These are phyloP conservation scores for Syncephalastrum racemosum DNA, from an alignment of 371 early-diverging fungal genomes.

Conservation along the genomic window DNA sequence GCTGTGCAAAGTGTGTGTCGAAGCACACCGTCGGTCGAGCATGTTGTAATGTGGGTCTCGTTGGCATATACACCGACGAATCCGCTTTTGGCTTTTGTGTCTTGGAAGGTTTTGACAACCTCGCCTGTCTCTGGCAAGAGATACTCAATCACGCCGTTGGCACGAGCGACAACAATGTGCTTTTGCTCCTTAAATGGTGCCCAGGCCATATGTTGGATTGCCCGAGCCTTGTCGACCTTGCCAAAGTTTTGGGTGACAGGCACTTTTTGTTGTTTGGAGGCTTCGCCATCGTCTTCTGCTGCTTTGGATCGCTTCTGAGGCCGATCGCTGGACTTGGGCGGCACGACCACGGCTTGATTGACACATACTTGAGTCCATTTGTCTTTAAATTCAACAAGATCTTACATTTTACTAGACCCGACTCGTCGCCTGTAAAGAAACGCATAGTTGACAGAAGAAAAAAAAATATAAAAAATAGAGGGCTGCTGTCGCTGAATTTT, in stretches of 20 bases:
- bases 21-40: slow-evolving; percentile 36
- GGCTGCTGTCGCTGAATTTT: no score
- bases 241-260: slow-evolving; percentile 49
- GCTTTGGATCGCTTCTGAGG: slow-evolving; percentile 7
- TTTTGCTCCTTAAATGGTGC: slow-evolving; percentile 10
- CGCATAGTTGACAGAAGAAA: slow-evolving; percentile 25
- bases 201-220: slow-evolving; percentile 57
- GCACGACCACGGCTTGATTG: slow-evolving; percentile 34
- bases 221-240: slow-evolving; percentile 49
- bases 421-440: slow-evolving; percentile 73
- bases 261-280: slow-evolving; percentile 24
- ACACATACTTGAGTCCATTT: not conserved
- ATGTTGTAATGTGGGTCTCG: slow-evolving; percentile 34
- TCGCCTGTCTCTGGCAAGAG: slow-evolving; percentile 54
- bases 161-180: slow-evolving; percentile 62
- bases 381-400: not conserved
- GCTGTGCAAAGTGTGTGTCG: slow-evolving; percentile 29
- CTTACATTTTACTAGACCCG: slow-evolving; percentile 72
- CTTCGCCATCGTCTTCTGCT: slow-evolving; percentile 21
- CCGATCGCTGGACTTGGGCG: slow-evolving; percentile 9
- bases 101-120: slow-evolving; percentile 41
- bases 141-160: slow-evolving; percentile 62
- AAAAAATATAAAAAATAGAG: not conserved
- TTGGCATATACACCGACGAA: slow-evolving; percentile 69
- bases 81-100: slow-evolving; percentile 41